These are phyloP conservation scores for Kentomonas sorsogonicus DNA, from an alignment of 208 protist species.

Conservation along the genomic window DNA sequence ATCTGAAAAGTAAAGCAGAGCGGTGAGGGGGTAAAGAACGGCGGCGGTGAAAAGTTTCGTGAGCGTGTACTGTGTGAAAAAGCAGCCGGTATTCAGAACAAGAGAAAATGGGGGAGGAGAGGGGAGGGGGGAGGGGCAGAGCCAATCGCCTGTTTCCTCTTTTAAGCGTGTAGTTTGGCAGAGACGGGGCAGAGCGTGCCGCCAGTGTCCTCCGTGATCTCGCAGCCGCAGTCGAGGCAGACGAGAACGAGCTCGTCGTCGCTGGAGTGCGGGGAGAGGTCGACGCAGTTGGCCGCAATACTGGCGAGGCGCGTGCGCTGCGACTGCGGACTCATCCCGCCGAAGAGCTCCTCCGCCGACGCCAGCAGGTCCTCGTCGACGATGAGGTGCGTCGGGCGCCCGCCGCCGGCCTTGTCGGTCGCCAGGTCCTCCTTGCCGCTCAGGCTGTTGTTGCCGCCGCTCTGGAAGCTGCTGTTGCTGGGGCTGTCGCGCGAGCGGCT, in stretches of 20 bases:
- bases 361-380: slow-evolving; percentile 7
- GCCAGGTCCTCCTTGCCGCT: not conserved
- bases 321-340: too few relatives aligned
- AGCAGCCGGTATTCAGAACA: too few relatives aligned
- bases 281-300: not conserved
- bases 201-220: slow-evolving; percentile 28
- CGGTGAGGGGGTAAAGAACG: slow-evolving; percentile 43
- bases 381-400: not conserved
- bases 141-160: too few relatives aligned
- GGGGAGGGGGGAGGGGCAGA: too few relatives aligned
- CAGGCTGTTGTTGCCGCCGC: not conserved
- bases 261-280: slow-evolving; percentile 31
- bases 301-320: slow-evolving; percentile 7
- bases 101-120: too few relatives aligned
- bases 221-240: slow-evolving; percentile 51
- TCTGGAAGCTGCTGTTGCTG: too few relatives aligned
- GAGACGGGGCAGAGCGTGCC: slow-evolving; percentile 38
- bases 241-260: slow-evolving; percentile 51
- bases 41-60: too few relatives aligned
- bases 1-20: slow-evolving; percentile 33
- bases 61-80: too few relatives aligned
- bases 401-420: not conserved
- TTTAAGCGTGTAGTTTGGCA: slow-evolving; percentile 39
- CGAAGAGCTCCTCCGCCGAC: slow-evolving; percentile 10
- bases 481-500: too few relatives aligned